Percentiles rank a stretch among this genome's conserved stretches.
Conservation (phyloP, 2,329 filamentous ascomycete species). For the Alternaria tenuissima region DNA sequence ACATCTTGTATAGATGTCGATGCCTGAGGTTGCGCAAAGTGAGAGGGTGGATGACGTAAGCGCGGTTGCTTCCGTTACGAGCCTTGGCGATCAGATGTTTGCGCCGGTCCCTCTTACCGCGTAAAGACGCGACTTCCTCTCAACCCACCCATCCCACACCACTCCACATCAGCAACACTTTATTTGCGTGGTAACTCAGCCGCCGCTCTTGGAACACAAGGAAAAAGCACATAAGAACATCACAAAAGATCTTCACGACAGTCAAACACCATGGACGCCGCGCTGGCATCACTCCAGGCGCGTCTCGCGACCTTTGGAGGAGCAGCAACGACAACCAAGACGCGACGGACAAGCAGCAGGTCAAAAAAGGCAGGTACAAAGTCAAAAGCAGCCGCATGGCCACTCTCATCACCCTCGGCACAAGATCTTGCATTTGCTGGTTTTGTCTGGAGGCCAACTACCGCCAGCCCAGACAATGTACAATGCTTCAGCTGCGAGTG, state of each 20-base stretch:
- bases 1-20: constrained; percentile 38
- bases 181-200: not conserved
- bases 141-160: constrained; percentile 11
- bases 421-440: constrained; percentile 86
- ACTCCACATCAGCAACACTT: constrained; percentile 11
- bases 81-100: constrained; percentile 24
- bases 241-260: not conserved
- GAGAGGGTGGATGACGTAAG: constrained; percentile 36
- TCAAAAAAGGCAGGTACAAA: constrained; percentile 61
- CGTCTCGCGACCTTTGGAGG: constrained; percentile 81
- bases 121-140: constrained; percentile 23
- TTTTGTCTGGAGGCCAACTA: constrained; percentile 84
- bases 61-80: constrained; percentile 19
- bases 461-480: constrained; percentile 83
- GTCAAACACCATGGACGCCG: constrained; percentile 35
- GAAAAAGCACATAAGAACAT: not conserved
- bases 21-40: constrained; percentile 33
- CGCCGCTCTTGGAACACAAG: not conserved
- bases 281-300: constrained; percentile 72
- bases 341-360: constrained; percentile 73
- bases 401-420: constrained; percentile 73
- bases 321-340: constrained; percentile 66
- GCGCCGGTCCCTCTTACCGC: constrained; percentile 11
- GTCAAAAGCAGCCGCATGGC: constrained; percentile 67
- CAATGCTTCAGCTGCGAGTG: constrained; percentile 87